These are phyloP conservation scores for Populus euphratica DNA, from an alignment of 345 rosid species.

Conservation along the genomic window DNA sequence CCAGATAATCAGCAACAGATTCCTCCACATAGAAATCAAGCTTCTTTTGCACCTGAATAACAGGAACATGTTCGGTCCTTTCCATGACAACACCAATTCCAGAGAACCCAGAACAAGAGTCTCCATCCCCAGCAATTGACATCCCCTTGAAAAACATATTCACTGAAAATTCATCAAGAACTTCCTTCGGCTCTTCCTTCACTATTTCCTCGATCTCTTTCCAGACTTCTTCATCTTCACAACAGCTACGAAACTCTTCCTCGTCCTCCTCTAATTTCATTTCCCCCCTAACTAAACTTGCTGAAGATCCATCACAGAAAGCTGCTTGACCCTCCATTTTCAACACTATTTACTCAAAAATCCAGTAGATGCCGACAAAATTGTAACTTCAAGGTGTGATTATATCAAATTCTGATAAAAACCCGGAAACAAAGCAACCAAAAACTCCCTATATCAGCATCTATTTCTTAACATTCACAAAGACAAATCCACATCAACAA, in stretches of 20 bases:
- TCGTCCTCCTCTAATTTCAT: constrained; percentile 60
- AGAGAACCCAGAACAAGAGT: constrained; percentile 52
- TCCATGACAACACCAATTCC: constrained; percentile 92
- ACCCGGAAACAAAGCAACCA: constrained; percentile 24
- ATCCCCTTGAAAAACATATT: constrained; percentile 85
- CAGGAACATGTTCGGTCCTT: constrained; percentile 45
- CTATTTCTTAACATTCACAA: constrained; percentile 3
- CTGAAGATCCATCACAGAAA: constrained; percentile 33
- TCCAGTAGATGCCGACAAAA: constrained; percentile 1
- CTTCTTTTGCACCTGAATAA: constrained; percentile 83
- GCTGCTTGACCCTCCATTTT: constrained; percentile 50
- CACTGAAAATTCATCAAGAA: constrained; percentile 67
- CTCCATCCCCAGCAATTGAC: constrained; percentile 55
- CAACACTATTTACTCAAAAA: constrained; percentile 5
- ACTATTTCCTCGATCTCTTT: constrained; percentile 56
- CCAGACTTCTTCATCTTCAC: constrained; percentile 90
- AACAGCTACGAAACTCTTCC: constrained; percentile 91
- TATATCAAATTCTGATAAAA: constrained; percentile 15
- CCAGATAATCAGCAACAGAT: constrained; percentile 78
- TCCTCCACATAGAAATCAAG: constrained; percentile 79
- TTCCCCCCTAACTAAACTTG: constrained; percentile 47
- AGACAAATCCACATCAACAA: neutral
- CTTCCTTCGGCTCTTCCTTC: constrained; percentile 41
- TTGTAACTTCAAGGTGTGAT: constrained; percentile 23
- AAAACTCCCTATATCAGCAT: constrained; percentile 15